Percentiles rank a stretch among this genome's conserved stretches.
Evolutionary conservation across 805 yeast genomes (phyloP).

Genomic region (Ogataea degrootiae): DNA sequence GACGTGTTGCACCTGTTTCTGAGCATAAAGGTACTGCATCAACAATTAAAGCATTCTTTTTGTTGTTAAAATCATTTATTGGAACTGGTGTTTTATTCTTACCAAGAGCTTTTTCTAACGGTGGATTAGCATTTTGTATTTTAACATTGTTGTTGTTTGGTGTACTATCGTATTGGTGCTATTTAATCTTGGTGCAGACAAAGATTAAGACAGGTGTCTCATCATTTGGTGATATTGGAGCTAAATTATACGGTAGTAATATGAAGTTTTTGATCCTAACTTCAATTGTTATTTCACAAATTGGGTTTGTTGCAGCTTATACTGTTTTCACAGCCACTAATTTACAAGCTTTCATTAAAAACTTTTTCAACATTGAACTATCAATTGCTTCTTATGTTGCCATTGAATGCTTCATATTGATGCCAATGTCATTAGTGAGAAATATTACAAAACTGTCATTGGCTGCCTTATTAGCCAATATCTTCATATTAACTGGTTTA

Average conservation of each 20-base stretch:
- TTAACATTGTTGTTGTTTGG: slow-evolving; percentile 56
- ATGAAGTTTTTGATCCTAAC: slow-evolving; percentile 58
- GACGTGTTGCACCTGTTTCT: background rate
- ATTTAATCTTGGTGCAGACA: slow-evolving; percentile 55
- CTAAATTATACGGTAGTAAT: slow-evolving; percentile 56
- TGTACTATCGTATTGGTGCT: slow-evolving; percentile 72
- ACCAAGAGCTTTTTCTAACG: slow-evolving; percentile 67
- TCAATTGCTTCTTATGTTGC: slow-evolving; percentile 44
- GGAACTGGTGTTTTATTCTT: slow-evolving; percentile 74
- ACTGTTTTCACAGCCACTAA: slow-evolving; percentile 76
- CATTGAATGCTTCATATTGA: slow-evolving; percentile 51
- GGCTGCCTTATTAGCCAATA: slow-evolving; percentile 67
- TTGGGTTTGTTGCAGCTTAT: slow-evolving; percentile 80
- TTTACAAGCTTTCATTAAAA: slow-evolving; percentile 54
- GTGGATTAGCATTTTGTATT: slow-evolving; percentile 62
- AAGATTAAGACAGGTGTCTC: slow-evolving; percentile 58
- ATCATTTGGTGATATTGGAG: slow-evolving; percentile 78
- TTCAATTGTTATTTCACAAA: slow-evolving; percentile 65
- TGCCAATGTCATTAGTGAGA: slow-evolving; percentile 68
- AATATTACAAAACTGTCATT: slow-evolving; percentile 72
- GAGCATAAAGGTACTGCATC: slow-evolving; percentile 58
- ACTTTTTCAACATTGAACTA: slow-evolving; percentile 39
- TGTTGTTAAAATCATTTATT: slow-evolving; percentile 67
- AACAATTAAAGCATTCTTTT: slow-evolving; percentile 64
- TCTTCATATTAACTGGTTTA: slow-evolving; percentile 63